These are phyloP conservation scores for Desmodesmus armatus DNA, from an alignment of 139 green algal genomes.

Conservation along the genomic window DNA sequence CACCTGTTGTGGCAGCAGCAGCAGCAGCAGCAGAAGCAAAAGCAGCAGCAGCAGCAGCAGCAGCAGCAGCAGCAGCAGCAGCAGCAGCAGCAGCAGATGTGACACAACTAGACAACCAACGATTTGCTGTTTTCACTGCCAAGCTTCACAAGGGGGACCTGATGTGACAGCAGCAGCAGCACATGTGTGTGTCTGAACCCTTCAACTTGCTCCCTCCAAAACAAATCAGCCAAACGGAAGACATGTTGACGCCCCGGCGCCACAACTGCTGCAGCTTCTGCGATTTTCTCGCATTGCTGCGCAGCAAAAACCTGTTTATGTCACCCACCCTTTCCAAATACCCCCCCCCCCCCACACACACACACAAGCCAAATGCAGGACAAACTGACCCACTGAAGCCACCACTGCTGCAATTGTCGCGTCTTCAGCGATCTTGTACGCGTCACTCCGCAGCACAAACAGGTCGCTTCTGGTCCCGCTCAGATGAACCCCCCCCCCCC, in stretches of 20 bases:
- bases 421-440: slow-evolving; percentile 73
- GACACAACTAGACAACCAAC: slow-evolving; percentile 77
- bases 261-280: too few species aligned
- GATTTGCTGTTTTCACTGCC: slow-evolving; percentile 75
- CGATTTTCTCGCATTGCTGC: too few species aligned
- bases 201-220: too few species aligned
- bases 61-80: neutral
- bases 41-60: neutral
- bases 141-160: slow-evolving; percentile 82
- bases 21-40: neutral
- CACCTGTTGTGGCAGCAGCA: slow-evolving; percentile 16
- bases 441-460: slow-evolving; percentile 84
- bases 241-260: too few species aligned
- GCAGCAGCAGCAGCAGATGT: too few species aligned
- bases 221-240: too few species aligned
- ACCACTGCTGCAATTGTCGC: slow-evolving; percentile 38
- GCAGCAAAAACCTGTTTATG: too few species aligned
- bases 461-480: slow-evolving; percentile 90
- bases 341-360: neutral
- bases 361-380: neutral
- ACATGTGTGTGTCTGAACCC: too few species aligned
- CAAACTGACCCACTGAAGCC: neutral
- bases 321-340: too few species aligned
- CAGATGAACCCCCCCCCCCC: too few species aligned
- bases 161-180: slow-evolving; percentile 7